Percentiles rank a stretch among this genome's conserved stretches.
Conservation (phyloP, 441 rosid genomes). For the Omphalea diandra region DNA sequence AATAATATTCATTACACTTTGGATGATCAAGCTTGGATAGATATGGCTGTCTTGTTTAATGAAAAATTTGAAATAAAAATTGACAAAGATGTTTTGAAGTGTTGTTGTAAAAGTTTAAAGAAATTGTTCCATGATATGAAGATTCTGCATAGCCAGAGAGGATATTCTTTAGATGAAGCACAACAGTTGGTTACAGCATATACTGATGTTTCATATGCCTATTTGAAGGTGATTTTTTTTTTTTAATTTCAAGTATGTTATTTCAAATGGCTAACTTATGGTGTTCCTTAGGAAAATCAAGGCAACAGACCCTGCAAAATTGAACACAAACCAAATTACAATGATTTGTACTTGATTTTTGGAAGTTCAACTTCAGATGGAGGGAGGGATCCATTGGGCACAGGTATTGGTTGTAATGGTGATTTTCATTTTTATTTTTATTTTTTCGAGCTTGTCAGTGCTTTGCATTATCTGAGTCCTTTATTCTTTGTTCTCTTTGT, state of each 20-base stretch:
- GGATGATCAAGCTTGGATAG: slow-evolving; percentile 41
- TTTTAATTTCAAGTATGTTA: slow-evolving; percentile 11
- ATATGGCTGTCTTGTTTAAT: slow-evolving; percentile 38
- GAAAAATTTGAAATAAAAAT: slow-evolving; percentile 40
- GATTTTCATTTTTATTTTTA: slow-evolving; percentile 26
- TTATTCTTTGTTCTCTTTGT: background rate
- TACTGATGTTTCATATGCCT: slow-evolving; percentile 46
- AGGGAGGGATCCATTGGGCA: slow-evolving; percentile 19
- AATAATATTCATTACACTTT: slow-evolving; percentile 28
- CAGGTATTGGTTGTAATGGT: slow-evolving; percentile 31
- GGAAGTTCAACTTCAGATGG: slow-evolving; percentile 38
- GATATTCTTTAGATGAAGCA: slow-evolving; percentile 44
- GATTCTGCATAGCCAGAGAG: slow-evolving; percentile 35
- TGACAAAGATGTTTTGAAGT: slow-evolving; percentile 36
- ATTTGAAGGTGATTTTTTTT: slow-evolving; percentile 38
- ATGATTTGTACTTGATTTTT: slow-evolving; percentile 53
- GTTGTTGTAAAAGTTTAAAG: slow-evolving; percentile 34
- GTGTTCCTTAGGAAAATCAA: slow-evolving; percentile 47
- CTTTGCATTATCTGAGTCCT: slow-evolving; percentile 1
- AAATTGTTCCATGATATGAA: slow-evolving; percentile 38
- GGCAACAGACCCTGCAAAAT: slow-evolving; percentile 31
- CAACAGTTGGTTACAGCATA: slow-evolving; percentile 40
- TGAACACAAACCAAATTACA: slow-evolving; percentile 36
- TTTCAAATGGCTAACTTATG: slow-evolving; percentile 25
- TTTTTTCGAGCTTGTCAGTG: background rate